Evolutionary conservation across 2,329 filamentous ascomycete genomes (phyloP).

Genomic region (Metarhizium anisopliae): DNA sequence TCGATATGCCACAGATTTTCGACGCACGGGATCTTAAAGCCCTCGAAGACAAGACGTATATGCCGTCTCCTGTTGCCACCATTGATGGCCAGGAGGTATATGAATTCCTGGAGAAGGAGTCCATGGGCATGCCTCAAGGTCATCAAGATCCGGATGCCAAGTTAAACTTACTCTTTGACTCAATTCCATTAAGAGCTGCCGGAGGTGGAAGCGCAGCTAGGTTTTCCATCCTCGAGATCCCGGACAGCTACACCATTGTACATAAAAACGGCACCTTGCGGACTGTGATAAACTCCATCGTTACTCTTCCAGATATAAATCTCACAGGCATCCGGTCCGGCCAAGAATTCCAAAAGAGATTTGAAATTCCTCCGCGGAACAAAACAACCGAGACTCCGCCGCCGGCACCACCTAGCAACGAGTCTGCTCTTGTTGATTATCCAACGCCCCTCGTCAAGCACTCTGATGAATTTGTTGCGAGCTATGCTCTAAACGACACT

Average conservation of each 20-base stretch:
- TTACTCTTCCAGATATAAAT: not conserved
- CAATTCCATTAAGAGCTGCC: not conserved
- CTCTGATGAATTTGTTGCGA: not conserved
- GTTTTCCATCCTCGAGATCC: not conserved
- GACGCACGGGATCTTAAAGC: not conserved
- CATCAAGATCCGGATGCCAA: constrained; percentile 14
- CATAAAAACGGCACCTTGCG: not conserved
- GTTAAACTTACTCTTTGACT: constrained; percentile 11
- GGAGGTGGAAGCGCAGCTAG: not conserved
- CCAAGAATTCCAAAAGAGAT: not conserved
- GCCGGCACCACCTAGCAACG: not conserved
- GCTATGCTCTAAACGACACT: not conserved
- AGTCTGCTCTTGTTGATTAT: not conserved
- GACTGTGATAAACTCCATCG: not conserved
- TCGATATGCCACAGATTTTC: constrained; percentile 16
- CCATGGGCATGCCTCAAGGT: not conserved
- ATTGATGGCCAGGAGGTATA: constrained; percentile 11
- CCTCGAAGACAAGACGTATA: not conserved
- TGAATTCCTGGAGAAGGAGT: constrained; percentile 7
- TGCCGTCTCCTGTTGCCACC: constrained; percentile 6
- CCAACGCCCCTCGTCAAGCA: not conserved
- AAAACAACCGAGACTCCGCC: not conserved
- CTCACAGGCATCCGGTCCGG: not conserved
- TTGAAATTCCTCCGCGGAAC: not conserved
- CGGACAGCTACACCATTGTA: not conserved